Percentiles rank a stretch among this genome's conserved stretches.
Evolutionary conservation across 495 filamentous ascomycete genomes (phyloP).

Genomic region (Choiromyces venosus): DNA sequence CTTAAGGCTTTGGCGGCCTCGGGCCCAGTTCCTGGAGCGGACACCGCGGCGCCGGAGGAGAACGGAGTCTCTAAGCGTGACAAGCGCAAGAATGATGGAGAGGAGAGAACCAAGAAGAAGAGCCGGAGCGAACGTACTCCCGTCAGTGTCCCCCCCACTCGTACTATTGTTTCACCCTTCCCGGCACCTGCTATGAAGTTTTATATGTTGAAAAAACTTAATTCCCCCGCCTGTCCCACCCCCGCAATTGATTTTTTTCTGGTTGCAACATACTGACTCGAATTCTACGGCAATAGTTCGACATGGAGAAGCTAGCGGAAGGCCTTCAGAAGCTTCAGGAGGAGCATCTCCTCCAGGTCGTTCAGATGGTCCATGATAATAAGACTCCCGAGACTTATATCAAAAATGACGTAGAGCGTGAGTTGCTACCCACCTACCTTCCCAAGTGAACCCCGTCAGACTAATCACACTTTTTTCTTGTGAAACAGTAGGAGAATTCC

Average conservation of each 20-base stretch:
- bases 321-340: conserved; percentile 74
- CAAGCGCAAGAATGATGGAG: conserved; percentile 55
- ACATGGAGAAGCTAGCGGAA: conserved; percentile 98
- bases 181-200: background rate
- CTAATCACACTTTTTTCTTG: conserved; percentile 16
- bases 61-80: conserved; percentile 47
- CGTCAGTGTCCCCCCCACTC: conserved; percentile 42
- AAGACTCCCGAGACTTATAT: conserved; percentile 88
- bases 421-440: conserved; percentile 42
- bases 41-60: conserved; percentile 44
- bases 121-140: conserved; percentile 64
- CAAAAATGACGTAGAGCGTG: conserved; percentile 93
- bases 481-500: conserved; percentile 85
- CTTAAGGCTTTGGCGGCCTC: conserved; percentile 68
- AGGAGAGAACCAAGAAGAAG: conserved; percentile 69
- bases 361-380: conserved; percentile 96
- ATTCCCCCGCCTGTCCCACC: background rate
- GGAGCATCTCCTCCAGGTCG: conserved; percentile 86
- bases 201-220: background rate
- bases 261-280: conserved; percentile 14
- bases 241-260: conserved; percentile 9
- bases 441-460: background rate
- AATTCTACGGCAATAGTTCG: conserved; percentile 50
- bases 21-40: conserved; percentile 74
- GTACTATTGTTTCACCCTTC: background rate